A percentile compares a stretch with the other conserved stretches of the same genome.
phyloP scores from a whole-genome alignment of 164 flowering plant species.

The Annona squamosa region DNA sequence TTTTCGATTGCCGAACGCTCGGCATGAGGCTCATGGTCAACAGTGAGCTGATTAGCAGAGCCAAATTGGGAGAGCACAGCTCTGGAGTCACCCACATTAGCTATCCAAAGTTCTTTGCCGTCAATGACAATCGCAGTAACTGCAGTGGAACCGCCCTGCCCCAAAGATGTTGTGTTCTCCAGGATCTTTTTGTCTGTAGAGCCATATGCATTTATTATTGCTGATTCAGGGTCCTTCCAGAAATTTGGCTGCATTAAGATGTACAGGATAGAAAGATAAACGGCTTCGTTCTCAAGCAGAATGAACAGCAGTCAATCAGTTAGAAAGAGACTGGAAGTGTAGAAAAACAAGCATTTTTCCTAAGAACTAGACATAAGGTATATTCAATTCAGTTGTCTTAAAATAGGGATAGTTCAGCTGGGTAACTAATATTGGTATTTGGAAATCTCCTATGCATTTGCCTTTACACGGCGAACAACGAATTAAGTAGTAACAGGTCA shows the following conservation, averaged over 20 bases:
- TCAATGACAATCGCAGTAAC: constrained; percentile 68
- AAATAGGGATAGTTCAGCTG: not conserved
- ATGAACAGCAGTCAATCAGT: not conserved
- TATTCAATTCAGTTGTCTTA: not conserved
- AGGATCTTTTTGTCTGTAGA: constrained; percentile 49
- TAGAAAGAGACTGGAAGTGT: not conserved
- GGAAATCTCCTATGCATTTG: not conserved
- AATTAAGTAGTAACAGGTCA: not conserved
- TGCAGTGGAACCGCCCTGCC: constrained; percentile 72
- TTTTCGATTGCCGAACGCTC: constrained; percentile 52
- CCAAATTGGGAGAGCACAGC: constrained; percentile 52
- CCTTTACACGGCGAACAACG: not conserved
- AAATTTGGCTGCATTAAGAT: constrained; percentile 39
- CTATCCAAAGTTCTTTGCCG: constrained; percentile 52
- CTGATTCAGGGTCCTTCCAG: constrained; percentile 45
- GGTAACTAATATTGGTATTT: not conserved
- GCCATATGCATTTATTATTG: constrained; percentile 51
- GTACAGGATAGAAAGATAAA: constrained; percentile 1
- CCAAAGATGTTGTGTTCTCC: constrained; percentile 39
- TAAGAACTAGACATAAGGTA: not conserved
- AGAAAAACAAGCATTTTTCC: not conserved
- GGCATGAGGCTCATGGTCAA: constrained; percentile 60
- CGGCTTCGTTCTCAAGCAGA: not conserved
- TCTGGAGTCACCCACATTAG: constrained; percentile 66
- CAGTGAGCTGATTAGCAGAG: constrained; percentile 45